A percentile compares a stretch with the other conserved stretches of the same genome.
phyloP scores from a whole-genome alignment of 768 basidiomycete species.

The Rhodotorula graminis region DNA sequence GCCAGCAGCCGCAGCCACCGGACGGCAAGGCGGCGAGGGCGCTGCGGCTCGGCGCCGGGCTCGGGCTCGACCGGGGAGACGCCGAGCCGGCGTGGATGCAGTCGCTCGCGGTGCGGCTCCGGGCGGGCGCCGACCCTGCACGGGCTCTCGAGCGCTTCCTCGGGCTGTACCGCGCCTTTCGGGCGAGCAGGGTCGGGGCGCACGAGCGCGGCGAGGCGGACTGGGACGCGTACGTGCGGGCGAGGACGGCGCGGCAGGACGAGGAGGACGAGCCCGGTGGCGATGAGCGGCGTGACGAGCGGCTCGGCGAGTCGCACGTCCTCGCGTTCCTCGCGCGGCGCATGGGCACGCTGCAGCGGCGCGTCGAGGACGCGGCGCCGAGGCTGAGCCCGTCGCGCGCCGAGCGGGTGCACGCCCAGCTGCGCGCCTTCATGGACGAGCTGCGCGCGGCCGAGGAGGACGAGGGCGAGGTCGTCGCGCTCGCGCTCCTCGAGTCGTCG shows the following conservation, averaged over 20 bases:
- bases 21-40: background rate
- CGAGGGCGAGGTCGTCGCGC: slow-evolving; percentile 11
- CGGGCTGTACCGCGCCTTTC: background rate
- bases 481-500: slow-evolving; percentile 21
- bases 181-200: background rate
- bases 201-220: background rate
- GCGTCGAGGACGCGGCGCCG: background rate
- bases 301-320: background rate
- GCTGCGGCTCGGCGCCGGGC: background rate
- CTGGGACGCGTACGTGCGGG: background rate
- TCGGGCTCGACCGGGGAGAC: slow-evolving; percentile 9
- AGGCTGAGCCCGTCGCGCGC: background rate
- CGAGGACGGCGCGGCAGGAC: background rate
- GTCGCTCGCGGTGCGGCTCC: slow-evolving; percentile 16
- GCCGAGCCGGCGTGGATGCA: slow-evolving; percentile 27
- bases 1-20: too few relatives aligned
- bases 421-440: background rate
- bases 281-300: too few relatives aligned
- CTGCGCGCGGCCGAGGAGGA: slow-evolving; percentile 12
- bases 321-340: slow-evolving; percentile 18
- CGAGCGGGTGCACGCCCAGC: background rate
- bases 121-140: background rate
- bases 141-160: background rate
- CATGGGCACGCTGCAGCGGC: background rate
- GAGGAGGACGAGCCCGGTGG: background rate